A percentile compares a stretch with the other conserved stretches of the same genome.
Evolutionary conservation across 2,329 filamentous ascomycete species (phyloP).

Genomic region (Rutstroemia sp.): DNA sequence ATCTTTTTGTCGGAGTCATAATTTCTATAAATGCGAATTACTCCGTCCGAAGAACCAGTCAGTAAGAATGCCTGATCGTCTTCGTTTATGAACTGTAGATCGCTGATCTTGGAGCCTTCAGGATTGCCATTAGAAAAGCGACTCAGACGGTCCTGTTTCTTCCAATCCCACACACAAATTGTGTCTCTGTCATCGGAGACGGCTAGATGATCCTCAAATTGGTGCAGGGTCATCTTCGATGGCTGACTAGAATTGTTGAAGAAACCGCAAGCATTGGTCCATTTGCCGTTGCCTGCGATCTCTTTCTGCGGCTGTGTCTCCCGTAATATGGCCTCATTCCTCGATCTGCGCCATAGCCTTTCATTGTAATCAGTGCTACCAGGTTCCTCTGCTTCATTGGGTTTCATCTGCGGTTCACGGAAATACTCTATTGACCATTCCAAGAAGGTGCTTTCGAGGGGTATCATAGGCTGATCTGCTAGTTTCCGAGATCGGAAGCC

Average conservation of each 20-base stretch:
- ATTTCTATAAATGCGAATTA: constrained; percentile 86
- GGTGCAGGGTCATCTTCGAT: constrained; percentile 90
- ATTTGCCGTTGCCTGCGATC: constrained; percentile 74
- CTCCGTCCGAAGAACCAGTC: constrained; percentile 91
- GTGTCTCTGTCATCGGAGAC: constrained; percentile 91
- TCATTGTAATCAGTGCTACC: constrained; percentile 96
- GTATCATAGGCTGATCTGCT: constrained; percentile 55
- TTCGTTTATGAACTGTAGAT: constrained; percentile 96
- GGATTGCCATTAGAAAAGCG: constrained; percentile 95
- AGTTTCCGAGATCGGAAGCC: constrained; percentile 59
- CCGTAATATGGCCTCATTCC: constrained; percentile 86
- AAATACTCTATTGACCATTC: constrained; percentile 98
- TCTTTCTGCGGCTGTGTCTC: constrained; percentile 93
- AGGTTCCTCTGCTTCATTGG: constrained; percentile 90
- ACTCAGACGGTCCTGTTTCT: constrained; percentile 63
- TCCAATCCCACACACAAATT: constrained; percentile 91
- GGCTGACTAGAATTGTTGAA: constrained; percentile 88
- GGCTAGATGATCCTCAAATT: constrained; percentile 93
- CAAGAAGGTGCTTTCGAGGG: constrained; percentile 75
- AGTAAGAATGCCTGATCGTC: constrained; percentile 93
- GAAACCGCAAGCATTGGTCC: constrained; percentile 76
- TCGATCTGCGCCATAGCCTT: constrained; percentile 81
- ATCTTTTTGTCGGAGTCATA: constrained; percentile 74
- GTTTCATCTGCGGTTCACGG: constrained; percentile 96
- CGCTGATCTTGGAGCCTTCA: constrained; percentile 81